Evolutionary conservation across 2,329 filamentous ascomycete genomes (phyloP), one percentile per base, ranked within the genome.

Genomic region (Parafenestella ontariensis): DNA sequence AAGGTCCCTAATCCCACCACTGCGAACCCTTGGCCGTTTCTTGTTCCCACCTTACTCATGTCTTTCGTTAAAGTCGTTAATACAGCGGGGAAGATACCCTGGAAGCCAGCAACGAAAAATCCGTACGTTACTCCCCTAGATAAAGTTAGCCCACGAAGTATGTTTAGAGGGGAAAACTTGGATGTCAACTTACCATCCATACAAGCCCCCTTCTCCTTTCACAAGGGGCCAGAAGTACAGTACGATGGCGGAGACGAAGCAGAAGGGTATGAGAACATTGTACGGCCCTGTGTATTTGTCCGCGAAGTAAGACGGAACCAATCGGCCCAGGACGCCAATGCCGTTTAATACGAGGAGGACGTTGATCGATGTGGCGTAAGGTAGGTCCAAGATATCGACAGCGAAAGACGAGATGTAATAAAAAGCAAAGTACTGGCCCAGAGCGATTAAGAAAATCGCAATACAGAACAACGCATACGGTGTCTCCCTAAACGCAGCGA

Each of bases 151-250:
- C n/a, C n/a, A n/a, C n/a, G n/a, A n/a, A n/a, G n/a, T n/a, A n/a
- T n/a, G n/a, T n/a, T n/a, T n/a, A n/a, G n/a, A n/a, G n/a, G n/a
- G n/a, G n/a, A n/a, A n/a, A n/a, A n/a, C n/a, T n/a, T n/a, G n/a
- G n/a, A n/a, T n/a, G n/a, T n/a, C n/a, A 1, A 78, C 72, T 0
- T 78, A 76, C 61, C 81, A 83, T 0, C 69, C 75, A 51, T 78
- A 81, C 0, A 83, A 56, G 0, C 75, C 73, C 7, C 64, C 58
- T 9, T 65, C 50, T 3, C 65, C 71, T 8, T 69, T 56, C 1
- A 88, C 83, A 0, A 78, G 81, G 1, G 81, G 79, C 87, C 87
- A 89, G 47, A 78, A 79, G 61, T 81, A 86, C 29, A 85, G 71
- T 53, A 85, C 73, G 13, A 82, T 68, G 1, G 78, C 77, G 3